A percentile compares a stretch with the other conserved stretches of the same genome.
phyloP scores from a whole-genome alignment of 2,329 filamentous ascomycete species.

The Paraphaeosphaeria minitans region DNA sequence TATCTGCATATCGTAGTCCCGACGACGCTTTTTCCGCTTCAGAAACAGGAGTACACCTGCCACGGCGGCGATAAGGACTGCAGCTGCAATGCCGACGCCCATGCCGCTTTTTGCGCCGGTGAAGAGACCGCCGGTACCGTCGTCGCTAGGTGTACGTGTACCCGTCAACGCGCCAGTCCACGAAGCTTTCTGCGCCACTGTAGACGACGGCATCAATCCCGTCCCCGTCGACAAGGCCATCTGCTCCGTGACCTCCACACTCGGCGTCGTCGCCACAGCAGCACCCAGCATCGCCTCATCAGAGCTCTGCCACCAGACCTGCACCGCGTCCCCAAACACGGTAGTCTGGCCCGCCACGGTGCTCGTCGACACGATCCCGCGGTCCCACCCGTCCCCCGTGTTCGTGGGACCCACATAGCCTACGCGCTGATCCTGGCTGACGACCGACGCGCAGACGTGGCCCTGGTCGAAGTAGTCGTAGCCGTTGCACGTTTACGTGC shows the following conservation, averaged over 20 bases:
- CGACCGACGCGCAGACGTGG: not conserved
- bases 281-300: not conserved
- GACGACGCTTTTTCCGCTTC: not conserved
- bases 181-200: not conserved
- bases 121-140: not conserved
- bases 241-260: not conserved
- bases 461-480: not conserved
- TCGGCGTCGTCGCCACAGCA: not conserved
- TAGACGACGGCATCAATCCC: not conserved
- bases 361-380: not conserved
- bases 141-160: not conserved
- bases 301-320: conserved; percentile 6
- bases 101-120: not conserved
- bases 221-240: too few relatives aligned
- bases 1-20: not conserved
- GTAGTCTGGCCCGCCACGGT: not conserved
- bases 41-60: not conserved
- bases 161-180: not conserved
- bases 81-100: not conserved
- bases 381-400: not conserved
- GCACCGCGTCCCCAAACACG: not conserved
- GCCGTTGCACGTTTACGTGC: too few relatives aligned
- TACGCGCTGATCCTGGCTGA: not conserved
- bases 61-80: not conserved
- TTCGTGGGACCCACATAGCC: not conserved